These are phyloP conservation scores for Tetrahymena thermophila DNA, from an alignment of 73 alveolate genomes.

Conservation along the genomic window DNA sequence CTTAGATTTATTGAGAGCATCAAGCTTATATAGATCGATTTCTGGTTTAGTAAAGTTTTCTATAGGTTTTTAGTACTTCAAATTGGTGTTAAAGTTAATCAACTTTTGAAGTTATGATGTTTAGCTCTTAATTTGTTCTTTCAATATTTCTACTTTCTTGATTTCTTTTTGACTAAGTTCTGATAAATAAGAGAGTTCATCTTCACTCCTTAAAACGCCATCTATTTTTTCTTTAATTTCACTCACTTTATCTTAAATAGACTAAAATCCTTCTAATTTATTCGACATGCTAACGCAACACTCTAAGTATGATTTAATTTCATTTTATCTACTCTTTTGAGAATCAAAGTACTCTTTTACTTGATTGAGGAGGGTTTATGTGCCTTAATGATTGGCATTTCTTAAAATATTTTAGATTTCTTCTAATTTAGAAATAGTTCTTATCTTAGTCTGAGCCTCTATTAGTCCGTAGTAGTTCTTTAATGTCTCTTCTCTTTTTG, in stretches of 20 bases:
- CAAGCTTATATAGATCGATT: neutral
- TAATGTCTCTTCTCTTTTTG: neutral
- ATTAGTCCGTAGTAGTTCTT: neutral
- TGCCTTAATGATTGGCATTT: neutral
- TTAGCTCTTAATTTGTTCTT: neutral
- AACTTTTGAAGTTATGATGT: neutral
- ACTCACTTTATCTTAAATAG: neutral
- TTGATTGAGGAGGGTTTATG: neutral
- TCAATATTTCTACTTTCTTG: neutral
- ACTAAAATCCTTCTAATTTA: neutral
- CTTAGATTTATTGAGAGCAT: neutral
- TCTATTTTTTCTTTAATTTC: neutral
- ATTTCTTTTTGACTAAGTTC: neutral
- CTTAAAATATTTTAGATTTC: neutral
- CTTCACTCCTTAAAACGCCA: neutral
- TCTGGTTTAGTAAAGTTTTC: neutral
- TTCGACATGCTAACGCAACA: neutral
- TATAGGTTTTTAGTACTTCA: neutral
- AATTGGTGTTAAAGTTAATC: neutral
- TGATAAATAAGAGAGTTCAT: neutral
- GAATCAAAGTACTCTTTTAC: neutral
- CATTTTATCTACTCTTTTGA: neutral
- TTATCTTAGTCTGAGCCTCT: neutral
- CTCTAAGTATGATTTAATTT: neutral
- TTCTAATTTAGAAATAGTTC: neutral